These are phyloP conservation scores for Combretum micranthum DNA, from an alignment of 345 rosid species.

Conservation along the genomic window DNA sequence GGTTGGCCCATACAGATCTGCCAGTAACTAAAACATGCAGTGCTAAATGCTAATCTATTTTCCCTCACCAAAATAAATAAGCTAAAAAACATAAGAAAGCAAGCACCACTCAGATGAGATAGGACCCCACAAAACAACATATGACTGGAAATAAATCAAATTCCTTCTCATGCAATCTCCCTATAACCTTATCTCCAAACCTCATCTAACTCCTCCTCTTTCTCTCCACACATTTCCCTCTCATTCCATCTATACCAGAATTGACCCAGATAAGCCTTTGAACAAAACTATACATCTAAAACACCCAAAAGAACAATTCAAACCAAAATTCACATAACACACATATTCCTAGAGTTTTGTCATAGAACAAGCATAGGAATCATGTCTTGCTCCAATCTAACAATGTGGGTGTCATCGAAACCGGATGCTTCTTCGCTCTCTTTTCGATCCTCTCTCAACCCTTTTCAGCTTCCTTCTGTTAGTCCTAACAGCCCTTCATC, in stretches of 20 bases:
- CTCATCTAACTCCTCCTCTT: conserved; percentile 41
- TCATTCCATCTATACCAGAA: conserved; percentile 17
- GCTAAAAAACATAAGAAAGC: not conserved
- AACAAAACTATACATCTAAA: not conserved
- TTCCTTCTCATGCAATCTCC: not conserved
- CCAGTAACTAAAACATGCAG: too few species aligned
- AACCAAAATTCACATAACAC: conserved; percentile 3
- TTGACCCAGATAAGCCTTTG: conserved; percentile 27
- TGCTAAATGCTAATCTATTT: too few species aligned
- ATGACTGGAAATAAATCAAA: not conserved
- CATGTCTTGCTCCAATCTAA: conserved; percentile 77
- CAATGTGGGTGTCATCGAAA: conserved; percentile 78
- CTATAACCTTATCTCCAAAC: conserved; percentile 65
- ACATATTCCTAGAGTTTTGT: conserved; percentile 11
- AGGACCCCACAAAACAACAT: conserved; percentile 6
- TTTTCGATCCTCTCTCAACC: conserved; percentile 54
- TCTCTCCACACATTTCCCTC: conserved; percentile 53
- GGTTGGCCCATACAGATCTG: too few species aligned
- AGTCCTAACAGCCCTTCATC: conserved; percentile 30
- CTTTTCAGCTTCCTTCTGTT: conserved; percentile 46
- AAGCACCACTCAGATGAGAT: conserved; percentile 1
- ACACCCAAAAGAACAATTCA: not conserved
- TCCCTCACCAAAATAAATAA: not conserved
- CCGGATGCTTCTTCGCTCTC: conserved; percentile 68
- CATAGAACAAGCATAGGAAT: not conserved